These are phyloP conservation scores for Lasiosphaeria ovina DNA, from an alignment of 495 filamentous ascomycete species.

Conservation along the genomic window DNA sequence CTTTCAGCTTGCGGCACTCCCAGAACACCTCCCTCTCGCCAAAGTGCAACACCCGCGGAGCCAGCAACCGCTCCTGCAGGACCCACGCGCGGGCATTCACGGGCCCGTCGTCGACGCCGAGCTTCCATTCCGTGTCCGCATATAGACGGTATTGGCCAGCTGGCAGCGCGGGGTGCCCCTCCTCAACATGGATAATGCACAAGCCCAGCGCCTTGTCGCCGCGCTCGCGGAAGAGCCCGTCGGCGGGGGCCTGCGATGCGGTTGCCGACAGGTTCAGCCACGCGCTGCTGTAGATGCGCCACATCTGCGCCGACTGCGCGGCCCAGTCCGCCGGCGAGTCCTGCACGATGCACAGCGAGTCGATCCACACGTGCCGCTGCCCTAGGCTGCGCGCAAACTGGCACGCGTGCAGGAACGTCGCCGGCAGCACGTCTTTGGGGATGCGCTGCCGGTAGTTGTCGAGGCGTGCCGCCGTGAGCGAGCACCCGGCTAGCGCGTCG, in stretches of 20 bases:
- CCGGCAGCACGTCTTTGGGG: background rate
- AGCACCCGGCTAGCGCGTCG: background rate
- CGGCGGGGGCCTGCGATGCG: slow-evolving; percentile 2
- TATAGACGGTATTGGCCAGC: background rate
- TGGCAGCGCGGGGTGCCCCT: background rate
- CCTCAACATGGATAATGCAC: background rate
- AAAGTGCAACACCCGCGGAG: slow-evolving; percentile 25
- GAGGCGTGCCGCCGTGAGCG: background rate
- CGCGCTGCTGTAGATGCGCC: slow-evolving; percentile 18
- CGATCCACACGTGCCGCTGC: slow-evolving; percentile 26
- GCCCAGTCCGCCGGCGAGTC: slow-evolving; percentile 5
- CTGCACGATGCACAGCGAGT: too few relatives aligned
- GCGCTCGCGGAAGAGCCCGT: background rate
- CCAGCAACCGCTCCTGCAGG: slow-evolving; percentile 31
- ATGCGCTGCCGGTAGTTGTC: background rate
- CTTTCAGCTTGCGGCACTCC: slow-evolving; percentile 23
- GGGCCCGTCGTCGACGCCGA: background rate
- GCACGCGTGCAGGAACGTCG: slow-evolving; percentile 8
- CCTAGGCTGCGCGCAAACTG: slow-evolving; percentile 1
- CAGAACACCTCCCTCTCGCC: slow-evolving; percentile 23
- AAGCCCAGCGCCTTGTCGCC: background rate
- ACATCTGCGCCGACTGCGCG: slow-evolving; percentile 7
- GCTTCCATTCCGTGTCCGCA: background rate
- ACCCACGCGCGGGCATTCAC: slow-evolving; percentile 29
- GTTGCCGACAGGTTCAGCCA: slow-evolving; percentile 15